Conservation (phyloP, 2,329 filamentous ascomycete species). For the Sarocladium strictum region DNA sequence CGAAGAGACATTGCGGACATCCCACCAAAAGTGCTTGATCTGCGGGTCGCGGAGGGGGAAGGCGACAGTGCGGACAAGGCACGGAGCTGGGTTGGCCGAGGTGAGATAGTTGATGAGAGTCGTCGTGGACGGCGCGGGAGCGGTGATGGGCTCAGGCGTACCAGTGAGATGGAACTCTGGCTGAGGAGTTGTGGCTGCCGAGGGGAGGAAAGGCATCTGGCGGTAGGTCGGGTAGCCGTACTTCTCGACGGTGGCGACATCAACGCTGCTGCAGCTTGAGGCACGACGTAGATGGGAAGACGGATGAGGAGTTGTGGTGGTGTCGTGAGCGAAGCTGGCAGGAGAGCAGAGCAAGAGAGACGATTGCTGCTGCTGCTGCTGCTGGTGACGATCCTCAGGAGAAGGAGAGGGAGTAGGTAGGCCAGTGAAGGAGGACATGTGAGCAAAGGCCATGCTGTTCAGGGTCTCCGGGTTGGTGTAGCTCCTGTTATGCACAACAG, state of each 20-base stretch:
- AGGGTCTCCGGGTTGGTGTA: constrained; percentile 57
- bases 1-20: constrained; percentile 77
- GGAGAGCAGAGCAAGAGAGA: constrained; percentile 61
- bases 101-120: constrained; percentile 76
- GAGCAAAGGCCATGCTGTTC: constrained; percentile 29
- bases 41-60: constrained; percentile 59
- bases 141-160: constrained; percentile 32
- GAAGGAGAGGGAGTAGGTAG: constrained; percentile 13
- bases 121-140: constrained; percentile 46
- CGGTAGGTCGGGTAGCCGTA: constrained; percentile 84
- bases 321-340: constrained; percentile 45
- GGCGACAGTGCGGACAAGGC: constrained; percentile 73
- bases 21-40: constrained; percentile 92
- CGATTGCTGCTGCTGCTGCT: constrained; percentile 19
- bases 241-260: constrained; percentile 58
- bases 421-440: constrained; percentile 33
- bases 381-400: constrained; percentile 17
- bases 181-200: constrained; percentile 8
- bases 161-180: constrained; percentile 35
- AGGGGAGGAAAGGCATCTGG: constrained; percentile 51
- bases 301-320: constrained; percentile 10
- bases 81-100: constrained; percentile 71
- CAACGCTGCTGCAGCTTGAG: constrained; percentile 59
- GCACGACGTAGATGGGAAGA: constrained; percentile 42
- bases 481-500: constrained; percentile 43